A percentile compares a stretch with the other conserved stretches of the same genome.
Conservation (phyloP, 2,329 filamentous ascomycete genomes). For the Alternaria solani region DNA sequence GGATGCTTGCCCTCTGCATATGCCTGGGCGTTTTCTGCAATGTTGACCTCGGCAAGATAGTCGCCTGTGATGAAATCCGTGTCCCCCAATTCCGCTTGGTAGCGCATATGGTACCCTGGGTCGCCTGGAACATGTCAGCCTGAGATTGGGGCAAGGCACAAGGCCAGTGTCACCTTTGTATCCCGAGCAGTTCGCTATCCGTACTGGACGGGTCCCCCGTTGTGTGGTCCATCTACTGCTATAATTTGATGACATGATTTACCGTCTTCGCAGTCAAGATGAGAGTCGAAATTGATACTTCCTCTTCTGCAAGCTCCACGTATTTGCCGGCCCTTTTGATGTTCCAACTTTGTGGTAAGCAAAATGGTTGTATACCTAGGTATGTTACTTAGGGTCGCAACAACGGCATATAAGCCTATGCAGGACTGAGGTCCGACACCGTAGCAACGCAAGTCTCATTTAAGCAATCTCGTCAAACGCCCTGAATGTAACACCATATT, state of each 20-base stretch:
- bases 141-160: not conserved
- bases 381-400: not conserved
- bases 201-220: conserved; percentile 42
- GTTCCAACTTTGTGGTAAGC: not conserved
- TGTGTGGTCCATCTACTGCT: conserved; percentile 38
- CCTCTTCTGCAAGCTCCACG: not conserved
- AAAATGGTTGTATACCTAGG: not conserved
- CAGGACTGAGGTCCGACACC: not conserved
- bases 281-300: not conserved
- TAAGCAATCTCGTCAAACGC: not conserved
- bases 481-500: not conserved
- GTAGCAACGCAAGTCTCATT: not conserved
- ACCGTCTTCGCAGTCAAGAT: not conserved
- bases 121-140: conserved; percentile 36
- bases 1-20: conserved; percentile 53
- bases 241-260: conserved; percentile 30
- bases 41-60: conserved; percentile 56
- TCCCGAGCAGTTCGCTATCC: conserved; percentile 52
- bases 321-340: not conserved
- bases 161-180: conserved; percentile 33
- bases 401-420: not conserved
- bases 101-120: conserved; percentile 49
- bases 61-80: conserved; percentile 54
- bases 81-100: conserved; percentile 46
- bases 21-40: conserved; percentile 57